Percentiles rank a stretch among this genome's conserved stretches.
These are phyloP conservation scores for Paxillus rubicundulus DNA, from an alignment of 768 basidiomycete species.

Conservation along the genomic window DNA sequence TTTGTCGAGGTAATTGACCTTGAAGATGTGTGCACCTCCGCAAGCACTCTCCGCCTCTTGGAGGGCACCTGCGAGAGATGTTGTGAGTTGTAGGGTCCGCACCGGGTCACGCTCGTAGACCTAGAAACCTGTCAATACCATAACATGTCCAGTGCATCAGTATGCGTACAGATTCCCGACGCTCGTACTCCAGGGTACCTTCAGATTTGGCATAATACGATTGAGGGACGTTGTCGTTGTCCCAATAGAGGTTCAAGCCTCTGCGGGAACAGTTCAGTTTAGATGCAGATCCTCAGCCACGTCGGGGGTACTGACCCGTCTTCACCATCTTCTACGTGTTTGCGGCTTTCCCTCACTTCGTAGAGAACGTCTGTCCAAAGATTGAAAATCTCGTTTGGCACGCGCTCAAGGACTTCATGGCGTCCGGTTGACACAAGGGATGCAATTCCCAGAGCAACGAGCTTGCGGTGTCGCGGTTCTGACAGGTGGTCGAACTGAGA, in stretches of 20 bases:
- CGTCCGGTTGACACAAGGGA: constrained; percentile 72
- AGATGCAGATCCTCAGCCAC: not conserved
- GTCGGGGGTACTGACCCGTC: constrained; percentile 27
- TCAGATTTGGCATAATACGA: constrained; percentile 63
- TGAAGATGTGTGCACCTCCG: constrained; percentile 60
- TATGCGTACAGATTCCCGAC: constrained; percentile 62
- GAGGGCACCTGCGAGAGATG: constrained; percentile 55
- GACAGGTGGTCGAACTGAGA: constrained; percentile 87
- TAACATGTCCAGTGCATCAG: not conserved
- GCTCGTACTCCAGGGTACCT: constrained; percentile 72
- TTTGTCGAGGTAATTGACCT: constrained; percentile 55
- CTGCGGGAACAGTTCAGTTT: constrained; percentile 7
- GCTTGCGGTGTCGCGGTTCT: constrained; percentile 79
- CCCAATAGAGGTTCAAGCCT: constrained; percentile 66
- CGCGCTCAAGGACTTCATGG: constrained; percentile 65
- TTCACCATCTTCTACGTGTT: constrained; percentile 34
- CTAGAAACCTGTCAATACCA: constrained; percentile 39
- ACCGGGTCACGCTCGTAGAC: constrained; percentile 69
- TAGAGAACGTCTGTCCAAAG: constrained; percentile 88
- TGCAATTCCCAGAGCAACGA: constrained; percentile 80
- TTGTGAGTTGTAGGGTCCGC: constrained; percentile 60
- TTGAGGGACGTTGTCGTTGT: constrained; percentile 54
- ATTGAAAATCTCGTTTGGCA: constrained; percentile 77
- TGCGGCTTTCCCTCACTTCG: constrained; percentile 74
- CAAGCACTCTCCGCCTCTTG: constrained; percentile 60